Base-by-base conservation (phyloP, 176 grass and related monocot genomes). In the Juncus inflexus region DNA sequence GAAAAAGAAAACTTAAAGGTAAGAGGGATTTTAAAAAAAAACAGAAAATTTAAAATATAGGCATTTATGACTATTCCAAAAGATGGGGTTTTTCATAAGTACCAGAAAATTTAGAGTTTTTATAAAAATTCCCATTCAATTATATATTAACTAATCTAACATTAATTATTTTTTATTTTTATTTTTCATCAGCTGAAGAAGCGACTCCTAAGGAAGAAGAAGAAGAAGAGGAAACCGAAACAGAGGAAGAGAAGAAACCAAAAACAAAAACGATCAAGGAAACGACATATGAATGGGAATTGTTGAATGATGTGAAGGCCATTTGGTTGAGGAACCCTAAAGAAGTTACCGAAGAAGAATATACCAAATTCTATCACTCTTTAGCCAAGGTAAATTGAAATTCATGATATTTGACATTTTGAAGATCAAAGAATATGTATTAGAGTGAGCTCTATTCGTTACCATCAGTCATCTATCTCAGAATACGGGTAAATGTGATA, bases 211-310 rank as follows among this genome's bases (percentile, higher is more conserved):
- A 63, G 56, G 80, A 83, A 35, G 90, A 95, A 9, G 87, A 91
- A 58, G 87, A 92, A 83, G 81, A 81, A 61, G 79, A 87, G 79
- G 83, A 84, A 60, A 77, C 80, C 60, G 94, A 91, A 75, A 87
- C 91, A 6, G 65, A 12, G 62, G 66, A 79, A 62, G 88, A 99
- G 80, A 89, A 92, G 38, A 99, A 92, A 40, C 88, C 94, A 0
- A 99, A 89, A 85, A 97, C 82, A 13, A 97, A 97, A 68, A 99
- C 88, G 54, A 49, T 92, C 15, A 99, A 99, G 66, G 88, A 99
- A 54, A 99, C 79, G 10, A 86, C 79, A 13, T 77, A 82, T 59
- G 79, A 89, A 39, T 97, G 92, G 92, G 92, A 97, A 50, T 77
- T 91, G 66, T 62, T 97, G 59, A 97, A 97, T 70, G 92, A 97